phyloP scores from a whole-genome alignment of 129 eudicot species.

The Saposhnikovia divaricata region DNA sequence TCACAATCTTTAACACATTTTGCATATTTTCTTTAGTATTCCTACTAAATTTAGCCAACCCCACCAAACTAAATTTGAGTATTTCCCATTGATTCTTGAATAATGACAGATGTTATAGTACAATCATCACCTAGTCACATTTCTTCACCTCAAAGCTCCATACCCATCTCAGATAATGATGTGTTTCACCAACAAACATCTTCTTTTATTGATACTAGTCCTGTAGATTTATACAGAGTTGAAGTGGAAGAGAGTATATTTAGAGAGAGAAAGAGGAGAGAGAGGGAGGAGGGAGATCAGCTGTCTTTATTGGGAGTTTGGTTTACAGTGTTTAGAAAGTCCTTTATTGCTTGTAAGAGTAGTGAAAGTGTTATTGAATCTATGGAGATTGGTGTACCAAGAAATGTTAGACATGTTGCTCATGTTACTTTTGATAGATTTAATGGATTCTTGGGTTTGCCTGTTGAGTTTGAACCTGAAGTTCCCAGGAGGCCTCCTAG shows the following conservation, averaged over 20 bases:
- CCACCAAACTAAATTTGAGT: conserved; percentile 16
- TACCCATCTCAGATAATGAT: conserved; percentile 49
- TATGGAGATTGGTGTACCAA: conserved; percentile 96
- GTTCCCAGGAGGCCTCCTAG: conserved; percentile 96
- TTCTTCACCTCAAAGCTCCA: conserved; percentile 74
- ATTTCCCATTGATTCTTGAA: conserved; percentile 14
- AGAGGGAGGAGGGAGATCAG: conserved; percentile 41
- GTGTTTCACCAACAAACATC: conserved; percentile 47
- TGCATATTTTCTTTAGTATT: conserved; percentile 11
- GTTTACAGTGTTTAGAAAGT: conserved; percentile 62
- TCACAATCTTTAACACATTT: conserved; percentile 9
- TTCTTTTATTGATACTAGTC: conserved; percentile 16
- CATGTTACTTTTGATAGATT: conserved; percentile 98
- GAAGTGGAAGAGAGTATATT: conserved; percentile 17
- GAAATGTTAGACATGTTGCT: conserved; percentile 95
- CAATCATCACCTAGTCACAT: conserved; percentile 42
- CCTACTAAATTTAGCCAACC: conserved; percentile 11
- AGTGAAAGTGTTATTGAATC: conserved; percentile 29
- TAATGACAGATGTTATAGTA: conserved; percentile 51
- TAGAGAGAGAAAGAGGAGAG: conserved; percentile 38
- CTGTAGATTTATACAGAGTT: conserved; percentile 23
- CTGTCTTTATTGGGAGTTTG: conserved; percentile 53
- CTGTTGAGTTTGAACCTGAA: conserved; percentile 98
- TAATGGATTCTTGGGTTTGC: conserved; percentile 98
- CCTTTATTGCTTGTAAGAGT: conserved; percentile 61